These are phyloP conservation scores for Intubia oerlemansii DNA, from an alignment of 2,329 filamentous ascomycete genomes.

Conservation along the genomic window DNA sequence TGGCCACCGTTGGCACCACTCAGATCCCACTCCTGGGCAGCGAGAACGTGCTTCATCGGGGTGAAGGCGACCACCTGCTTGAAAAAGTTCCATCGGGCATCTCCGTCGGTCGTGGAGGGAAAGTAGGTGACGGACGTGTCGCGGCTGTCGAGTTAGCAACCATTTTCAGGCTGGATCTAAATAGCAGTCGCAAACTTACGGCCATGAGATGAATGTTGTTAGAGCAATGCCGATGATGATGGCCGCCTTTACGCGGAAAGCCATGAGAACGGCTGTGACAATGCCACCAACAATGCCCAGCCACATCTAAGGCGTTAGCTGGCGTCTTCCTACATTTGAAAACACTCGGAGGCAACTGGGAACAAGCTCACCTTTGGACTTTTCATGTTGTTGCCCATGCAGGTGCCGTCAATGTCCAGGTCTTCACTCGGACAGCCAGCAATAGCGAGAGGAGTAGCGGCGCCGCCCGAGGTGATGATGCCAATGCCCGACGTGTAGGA, in stretches of 20 bases:
- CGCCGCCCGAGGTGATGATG: slow-evolving; percentile 45
- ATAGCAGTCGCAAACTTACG: slow-evolving; percentile 31
- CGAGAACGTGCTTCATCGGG: slow-evolving; percentile 41
- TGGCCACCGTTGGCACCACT: slow-evolving; percentile 29
- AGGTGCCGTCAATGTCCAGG: slow-evolving; percentile 16
- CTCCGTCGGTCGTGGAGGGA: slow-evolving; percentile 40
- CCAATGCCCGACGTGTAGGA: slow-evolving; percentile 72
- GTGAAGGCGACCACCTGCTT: slow-evolving; percentile 51
- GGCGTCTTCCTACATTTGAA: background rate
- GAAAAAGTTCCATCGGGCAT: slow-evolving; percentile 50
- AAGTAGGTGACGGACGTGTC: slow-evolving; percentile 52
- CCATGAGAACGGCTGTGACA: slow-evolving; percentile 61
- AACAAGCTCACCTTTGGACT: slow-evolving; percentile 6
- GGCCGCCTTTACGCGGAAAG: slow-evolving; percentile 53
- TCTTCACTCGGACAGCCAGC: slow-evolving; percentile 47
- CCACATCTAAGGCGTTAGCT: slow-evolving; percentile 40
- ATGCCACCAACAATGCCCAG: slow-evolving; percentile 65
- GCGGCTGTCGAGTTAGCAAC: background rate
- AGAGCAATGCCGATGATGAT: slow-evolving; percentile 53
- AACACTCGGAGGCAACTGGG: no score
- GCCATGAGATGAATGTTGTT: slow-evolving; percentile 57
- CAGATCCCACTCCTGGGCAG: slow-evolving; percentile 45
- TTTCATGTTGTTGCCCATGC: slow-evolving; percentile 2
- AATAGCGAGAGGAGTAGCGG: slow-evolving; percentile 50
- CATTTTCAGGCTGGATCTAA: background rate